Conservation (phyloP, 2,329 filamentous ascomycete species). For the Paecilomyces variotii region DNA sequence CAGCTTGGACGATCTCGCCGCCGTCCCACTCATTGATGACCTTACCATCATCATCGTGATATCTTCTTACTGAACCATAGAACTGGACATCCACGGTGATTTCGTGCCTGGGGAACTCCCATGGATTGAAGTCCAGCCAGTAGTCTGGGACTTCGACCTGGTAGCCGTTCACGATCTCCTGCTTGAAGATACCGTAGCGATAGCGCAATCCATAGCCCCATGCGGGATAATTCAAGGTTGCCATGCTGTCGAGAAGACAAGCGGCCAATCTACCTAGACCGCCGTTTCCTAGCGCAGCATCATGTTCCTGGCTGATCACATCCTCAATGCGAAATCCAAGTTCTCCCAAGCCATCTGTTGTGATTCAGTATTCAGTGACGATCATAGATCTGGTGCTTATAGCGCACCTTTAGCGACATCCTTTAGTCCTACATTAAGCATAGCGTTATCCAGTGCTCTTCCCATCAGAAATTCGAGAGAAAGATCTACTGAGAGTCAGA, state of each 20-base stretch:
- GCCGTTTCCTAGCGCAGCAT: constrained; percentile 92
- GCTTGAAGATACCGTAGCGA: constrained; percentile 97
- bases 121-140: constrained; percentile 98
- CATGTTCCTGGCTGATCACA: constrained; percentile 87
- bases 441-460: constrained; percentile 91
- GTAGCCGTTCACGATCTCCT: constrained; percentile 96
- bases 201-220: constrained; percentile 98
- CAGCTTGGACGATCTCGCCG: constrained; percentile 83
- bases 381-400: constrained; percentile 6
- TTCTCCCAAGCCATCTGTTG: constrained; percentile 68
- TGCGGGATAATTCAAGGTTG: constrained; percentile 87
- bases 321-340: constrained; percentile 97
- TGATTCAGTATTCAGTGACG: constrained; percentile 10
- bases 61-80: constrained; percentile 75
- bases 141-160: constrained; percentile 98
- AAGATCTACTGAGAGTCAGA: constrained; percentile 50
- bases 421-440: constrained; percentile 91
- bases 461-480: constrained; percentile 98
- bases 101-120: constrained; percentile 95
- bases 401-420: constrained; percentile 66
- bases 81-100: constrained; percentile 97
- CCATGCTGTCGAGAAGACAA: constrained; percentile 93
- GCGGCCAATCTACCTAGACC: constrained; percentile 90
- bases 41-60: constrained; percentile 67
- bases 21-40: constrained; percentile 73